A percentile compares a stretch with the other conserved stretches of the same genome.
Conservation (phyloP, 2,329 filamentous ascomycete genomes). For the Pseudogymnoascus sp. region DNA sequence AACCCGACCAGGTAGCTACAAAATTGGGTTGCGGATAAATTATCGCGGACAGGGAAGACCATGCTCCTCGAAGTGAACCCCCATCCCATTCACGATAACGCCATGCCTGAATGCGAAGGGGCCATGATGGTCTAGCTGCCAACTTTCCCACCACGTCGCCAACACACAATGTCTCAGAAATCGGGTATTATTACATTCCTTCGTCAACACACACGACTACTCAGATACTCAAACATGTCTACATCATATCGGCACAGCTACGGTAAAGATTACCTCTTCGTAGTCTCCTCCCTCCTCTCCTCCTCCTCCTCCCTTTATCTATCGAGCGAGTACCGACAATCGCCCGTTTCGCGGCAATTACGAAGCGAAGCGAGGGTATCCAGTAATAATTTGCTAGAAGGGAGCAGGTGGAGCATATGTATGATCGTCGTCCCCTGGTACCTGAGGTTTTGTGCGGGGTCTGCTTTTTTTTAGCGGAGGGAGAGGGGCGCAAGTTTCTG, state of each 20-base stretch:
- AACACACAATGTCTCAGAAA: background rate
- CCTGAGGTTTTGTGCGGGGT: background rate
- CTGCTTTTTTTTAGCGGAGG: background rate
- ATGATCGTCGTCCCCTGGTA: background rate
- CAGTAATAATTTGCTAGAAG: background rate
- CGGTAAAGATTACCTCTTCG: background rate
- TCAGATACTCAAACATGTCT: background rate
- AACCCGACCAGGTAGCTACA: background rate
- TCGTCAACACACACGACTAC: background rate
- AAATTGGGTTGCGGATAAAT: background rate
- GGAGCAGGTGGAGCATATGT: background rate
- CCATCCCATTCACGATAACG: background rate
- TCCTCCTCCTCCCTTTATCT: background rate
- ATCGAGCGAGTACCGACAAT: background rate
- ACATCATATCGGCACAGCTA: background rate
- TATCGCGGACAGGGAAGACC: background rate
- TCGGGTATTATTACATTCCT: background rate
- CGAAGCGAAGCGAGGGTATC: background rate
- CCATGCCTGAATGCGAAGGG: background rate
- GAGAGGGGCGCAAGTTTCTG: background rate
- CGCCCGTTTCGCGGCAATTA: background rate
- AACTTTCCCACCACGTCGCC: background rate
- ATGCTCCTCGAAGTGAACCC: background rate
- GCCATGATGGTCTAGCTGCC: background rate
- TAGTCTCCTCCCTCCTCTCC: too few relatives aligned